Evolutionary conservation across 768 basidiomycete genomes (phyloP), one percentile per base, ranked within the genome.

Genomic region (Clavaria fumosa): DNA sequence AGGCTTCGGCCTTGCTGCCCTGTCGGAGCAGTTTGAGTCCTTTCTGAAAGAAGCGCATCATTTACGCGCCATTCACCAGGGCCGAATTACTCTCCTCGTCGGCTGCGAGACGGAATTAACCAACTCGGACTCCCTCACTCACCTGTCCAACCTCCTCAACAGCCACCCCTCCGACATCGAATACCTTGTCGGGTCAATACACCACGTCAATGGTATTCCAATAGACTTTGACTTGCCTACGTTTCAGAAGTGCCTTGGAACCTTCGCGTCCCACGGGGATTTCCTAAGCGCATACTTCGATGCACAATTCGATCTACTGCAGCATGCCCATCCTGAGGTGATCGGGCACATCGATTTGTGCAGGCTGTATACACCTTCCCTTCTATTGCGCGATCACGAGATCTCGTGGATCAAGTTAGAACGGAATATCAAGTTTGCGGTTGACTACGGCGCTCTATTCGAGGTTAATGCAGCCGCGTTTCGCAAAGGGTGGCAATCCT

Each of bases 21-120:
- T 97, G 20, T 51, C 53, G 10, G 47, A 55, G 1, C 81, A 82
- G 45, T 99, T 91, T 54, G 60, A 69, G 23, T 58, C 55, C 10
- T 97, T 89, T 56, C 54, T 96, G 12, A 52, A 54, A 14, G 83
- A 89, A 59, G 91, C 91, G 1, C 73, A 79, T 47, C 74, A 77
- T 5, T 69, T 95, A 27, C 81, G 81, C 48, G 40, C 42, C 4
- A 42, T 53, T 2, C 84, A 91, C 50, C 64, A 71, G 3, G 50
- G 61, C n/a, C 54, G 64, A 37, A 86, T 96, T 49, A 62, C 64
- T 11, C 65, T 99, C 24, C 63, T 95, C 34, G 75, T 95, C 42
- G 93, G 95, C 7, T 62, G 93, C 27, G 93, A 99, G 57, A 95
- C 91, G 5, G 95, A 97, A 50, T 76, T 68, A 54, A 89, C 96